Evolutionary conservation across 768 basidiomycete species (phyloP).

Genomic region (Leccinum aurantiacum): DNA sequence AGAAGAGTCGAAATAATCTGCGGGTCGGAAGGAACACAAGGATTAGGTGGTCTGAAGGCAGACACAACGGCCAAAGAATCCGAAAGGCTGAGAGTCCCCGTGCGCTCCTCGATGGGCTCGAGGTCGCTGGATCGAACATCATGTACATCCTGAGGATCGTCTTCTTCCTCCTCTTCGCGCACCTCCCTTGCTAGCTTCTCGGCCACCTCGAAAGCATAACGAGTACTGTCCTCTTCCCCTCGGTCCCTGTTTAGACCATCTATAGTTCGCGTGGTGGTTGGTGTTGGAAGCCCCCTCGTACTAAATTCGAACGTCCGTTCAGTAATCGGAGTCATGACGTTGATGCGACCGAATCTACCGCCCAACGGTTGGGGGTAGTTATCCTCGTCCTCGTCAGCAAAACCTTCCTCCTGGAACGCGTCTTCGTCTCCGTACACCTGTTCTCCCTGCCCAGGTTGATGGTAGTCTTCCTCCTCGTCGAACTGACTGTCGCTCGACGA

Average conservation of each 20-base stretch:
- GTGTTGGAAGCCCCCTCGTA: slow-evolving; percentile 44
- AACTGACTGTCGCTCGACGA: slow-evolving; percentile 35
- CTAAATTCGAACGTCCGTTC: slow-evolving; percentile 91
- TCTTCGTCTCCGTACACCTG: slow-evolving; percentile 24
- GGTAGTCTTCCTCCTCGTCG: slow-evolving; percentile 31
- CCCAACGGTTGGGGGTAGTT: slow-evolving; percentile 51
- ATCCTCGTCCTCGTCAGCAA: slow-evolving; percentile 33
- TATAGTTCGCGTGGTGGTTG: slow-evolving; percentile 51
- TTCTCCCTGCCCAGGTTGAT: slow-evolving; percentile 10
- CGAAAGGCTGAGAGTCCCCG: slow-evolving; percentile 61
- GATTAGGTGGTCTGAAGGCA: slow-evolving; percentile 75
- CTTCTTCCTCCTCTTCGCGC: slow-evolving; percentile 23
- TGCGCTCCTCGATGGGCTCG: slow-evolving; percentile 53
- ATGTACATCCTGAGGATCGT: slow-evolving; percentile 8
- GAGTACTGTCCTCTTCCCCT: slow-evolving; percentile 32
- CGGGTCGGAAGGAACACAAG: slow-evolving; percentile 83
- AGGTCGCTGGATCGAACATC: slow-evolving; percentile 9
- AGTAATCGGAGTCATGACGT: slow-evolving; percentile 97
- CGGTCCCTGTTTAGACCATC: slow-evolving; percentile 23
- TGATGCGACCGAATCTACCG: slow-evolving; percentile 78
- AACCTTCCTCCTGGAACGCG: slow-evolving; percentile 29
- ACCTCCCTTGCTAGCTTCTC: slow-evolving; percentile 56
- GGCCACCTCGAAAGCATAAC: slow-evolving; percentile 54
- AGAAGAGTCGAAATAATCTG: slow-evolving; percentile 64
- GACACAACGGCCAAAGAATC: slow-evolving; percentile 63